These are phyloP conservation scores for Fragaria ananassa DNA, from an alignment of 306 rosid genomes.

Conservation along the genomic window DNA sequence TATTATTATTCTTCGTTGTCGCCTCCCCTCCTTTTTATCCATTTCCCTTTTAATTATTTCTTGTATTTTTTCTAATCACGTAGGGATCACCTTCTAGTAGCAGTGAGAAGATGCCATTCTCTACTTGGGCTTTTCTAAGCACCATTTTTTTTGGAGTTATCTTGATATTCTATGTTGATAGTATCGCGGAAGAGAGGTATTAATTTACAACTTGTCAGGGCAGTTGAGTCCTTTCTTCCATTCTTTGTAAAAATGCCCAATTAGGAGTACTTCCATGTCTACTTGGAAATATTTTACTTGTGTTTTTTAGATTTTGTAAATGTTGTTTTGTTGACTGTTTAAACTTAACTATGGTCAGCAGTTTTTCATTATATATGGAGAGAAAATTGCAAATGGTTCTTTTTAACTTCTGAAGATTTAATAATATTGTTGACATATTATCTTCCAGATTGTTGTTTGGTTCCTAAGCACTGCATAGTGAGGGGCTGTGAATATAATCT, in stretches of 20 bases:
- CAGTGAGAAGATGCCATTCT: slow-evolving; percentile 69
- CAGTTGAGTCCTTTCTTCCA: not conserved
- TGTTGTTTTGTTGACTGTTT: slow-evolving; percentile 1
- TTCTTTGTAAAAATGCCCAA: not conserved
- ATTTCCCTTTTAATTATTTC: slow-evolving; percentile 5
- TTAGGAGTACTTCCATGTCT: slow-evolving; percentile 3
- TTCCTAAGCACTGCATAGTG: not conserved
- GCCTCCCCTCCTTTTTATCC: not conserved
- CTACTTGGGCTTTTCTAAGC: slow-evolving; percentile 90
- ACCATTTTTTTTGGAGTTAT: slow-evolving; percentile 82
- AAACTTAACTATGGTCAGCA: not conserved
- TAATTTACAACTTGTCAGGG: not conserved
- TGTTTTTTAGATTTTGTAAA: not conserved
- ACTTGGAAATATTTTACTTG: not conserved
- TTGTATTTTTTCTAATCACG: slow-evolving; percentile 6
- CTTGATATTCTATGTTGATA: slow-evolving; percentile 82
- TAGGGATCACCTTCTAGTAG: slow-evolving; percentile 82
- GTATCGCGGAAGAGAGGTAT: slow-evolving; percentile 96
- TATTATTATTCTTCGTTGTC: slow-evolving; percentile 6
- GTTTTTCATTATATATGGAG: not conserved
- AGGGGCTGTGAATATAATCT: not conserved
- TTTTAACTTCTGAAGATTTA: not conserved
- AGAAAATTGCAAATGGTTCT: not conserved
- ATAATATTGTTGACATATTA: not conserved
- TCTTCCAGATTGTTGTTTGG: not conserved